Evolutionary conservation across 371 early-diverging fungal genomes (phyloP), one percentile per base, ranked within the genome.

Genomic region (Nosema muscidifuracis): DNA sequence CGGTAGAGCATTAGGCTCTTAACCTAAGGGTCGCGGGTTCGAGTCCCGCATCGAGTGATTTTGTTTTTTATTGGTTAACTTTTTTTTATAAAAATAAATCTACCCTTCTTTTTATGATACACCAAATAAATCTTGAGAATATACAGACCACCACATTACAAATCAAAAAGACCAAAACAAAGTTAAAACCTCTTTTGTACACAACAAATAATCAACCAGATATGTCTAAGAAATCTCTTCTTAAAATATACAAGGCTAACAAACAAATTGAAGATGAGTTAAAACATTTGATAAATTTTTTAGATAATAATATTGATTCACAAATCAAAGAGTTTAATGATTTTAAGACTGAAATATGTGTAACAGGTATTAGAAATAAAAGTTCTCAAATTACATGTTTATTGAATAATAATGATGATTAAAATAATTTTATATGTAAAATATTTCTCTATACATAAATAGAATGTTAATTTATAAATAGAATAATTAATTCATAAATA

Each of bases 1-100:
- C 88, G 90, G 90, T 88, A 91, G 91, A 91, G 90, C 91, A 89
- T n/a, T n/a, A n/a, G n/a, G n/a, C n/a, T n/a, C n/a, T n/a, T n/a
- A 90, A 91, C 88, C 90, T 89, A 87, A 89, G 89, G 90, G 91
- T 88, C 89, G 90, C 85, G 91, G 90, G 90, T 90, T 90, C 90
- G 89, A 89, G 88, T 88, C 90, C 89, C 90, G 85, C 88, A 86
- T 87, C 85, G 89, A 89, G 89, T 60, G 77, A n/a, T 20, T 43
- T 56, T 69, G 71, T 67, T 67, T 64, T 60, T 10, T 60, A 47
- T 47, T 26, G 9, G 2, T 26, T 3, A 28, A 22, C 28, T 18
- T 28, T 28, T 53, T 53, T 36, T 3, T 7, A 7, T 7, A 12
- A 36, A 18, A n/a, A n/a, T n/a, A n/a, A n/a, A n/a, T n/a, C n/a